These are phyloP conservation scores for Steccherinum ochraceum DNA, from an alignment of 768 basidiomycete genomes.

Conservation along the genomic window DNA sequence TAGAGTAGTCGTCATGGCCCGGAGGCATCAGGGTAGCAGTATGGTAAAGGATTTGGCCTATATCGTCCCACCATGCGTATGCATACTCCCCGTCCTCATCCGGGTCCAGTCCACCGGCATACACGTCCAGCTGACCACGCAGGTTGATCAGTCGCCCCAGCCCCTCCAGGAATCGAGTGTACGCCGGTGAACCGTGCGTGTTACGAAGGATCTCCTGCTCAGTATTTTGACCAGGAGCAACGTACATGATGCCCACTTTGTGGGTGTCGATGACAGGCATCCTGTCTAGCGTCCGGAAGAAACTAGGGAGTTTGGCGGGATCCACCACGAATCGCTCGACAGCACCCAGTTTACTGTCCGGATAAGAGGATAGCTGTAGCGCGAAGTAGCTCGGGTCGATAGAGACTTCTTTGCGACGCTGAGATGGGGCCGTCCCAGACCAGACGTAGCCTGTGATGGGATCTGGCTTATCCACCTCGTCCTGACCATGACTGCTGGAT, in stretches of 20 bases:
- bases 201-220: slow-evolving; percentile 88
- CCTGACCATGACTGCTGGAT: too few species aligned
- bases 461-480: slow-evolving; percentile 46
- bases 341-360: slow-evolving; percentile 42
- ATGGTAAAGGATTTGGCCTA: slow-evolving; percentile 91
- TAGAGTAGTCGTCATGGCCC: slow-evolving; percentile 60
- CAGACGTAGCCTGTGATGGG: slow-evolving; percentile 84
- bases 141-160: slow-evolving; percentile 85
- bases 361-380: slow-evolving; percentile 79
- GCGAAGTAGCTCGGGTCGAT: slow-evolving; percentile 84
- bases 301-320: slow-evolving; percentile 46
- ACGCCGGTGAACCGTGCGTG: slow-evolving; percentile 88
- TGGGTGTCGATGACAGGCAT: slow-evolving; percentile 96
- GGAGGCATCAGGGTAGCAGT: slow-evolving; percentile 97
- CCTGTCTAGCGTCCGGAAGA: slow-evolving; percentile 66
- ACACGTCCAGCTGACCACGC: slow-evolving; percentile 86
- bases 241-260: slow-evolving; percentile 95
- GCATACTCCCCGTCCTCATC: slow-evolving; percentile 95
- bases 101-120: slow-evolving; percentile 86
- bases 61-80: slow-evolving; percentile 99
- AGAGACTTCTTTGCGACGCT: slow-evolving; percentile 78
- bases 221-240: slow-evolving; percentile 81
- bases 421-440: slow-evolving; percentile 82
- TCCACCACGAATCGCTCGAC: slow-evolving; percentile 44
- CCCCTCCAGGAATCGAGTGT: slow-evolving; percentile 87